Percentiles rank a stretch among this genome's conserved stretches.
Conservation (phyloP, 139 green algal species). For the Nannochloris sp. region DNA sequence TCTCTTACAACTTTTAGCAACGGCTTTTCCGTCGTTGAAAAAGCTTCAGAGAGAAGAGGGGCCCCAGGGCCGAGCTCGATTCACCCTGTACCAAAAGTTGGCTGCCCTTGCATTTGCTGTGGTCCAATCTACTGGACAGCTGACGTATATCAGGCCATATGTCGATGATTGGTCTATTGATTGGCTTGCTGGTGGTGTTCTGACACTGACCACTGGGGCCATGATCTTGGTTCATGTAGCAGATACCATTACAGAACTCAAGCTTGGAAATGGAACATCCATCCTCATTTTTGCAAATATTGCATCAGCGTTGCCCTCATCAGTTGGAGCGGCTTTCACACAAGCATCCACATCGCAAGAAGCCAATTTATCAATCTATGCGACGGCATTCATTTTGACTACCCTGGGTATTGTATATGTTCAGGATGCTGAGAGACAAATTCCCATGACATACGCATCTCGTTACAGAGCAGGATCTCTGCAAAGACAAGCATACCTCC, state of each 20-base stretch:
- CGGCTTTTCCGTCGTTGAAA: slow-evolving; percentile 81
- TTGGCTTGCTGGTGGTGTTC: slow-evolving; percentile 62
- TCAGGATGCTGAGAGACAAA: slow-evolving; percentile 91
- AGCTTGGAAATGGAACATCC: slow-evolving; percentile 97
- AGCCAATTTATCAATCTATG: slow-evolving; percentile 62
- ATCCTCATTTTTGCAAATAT: slow-evolving; percentile 98
- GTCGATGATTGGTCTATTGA: slow-evolving; percentile 71
- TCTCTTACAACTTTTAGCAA: slow-evolving; percentile 80
- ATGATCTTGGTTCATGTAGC: slow-evolving; percentile 72
- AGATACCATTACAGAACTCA: slow-evolving; percentile 88
- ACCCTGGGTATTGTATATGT: slow-evolving; percentile 97
- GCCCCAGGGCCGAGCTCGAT: slow-evolving; percentile 59
- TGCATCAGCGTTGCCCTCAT: slow-evolving; percentile 74
- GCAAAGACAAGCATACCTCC: slow-evolving; percentile 79
- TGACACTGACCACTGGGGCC: slow-evolving; percentile 73
- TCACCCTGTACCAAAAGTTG: slow-evolving; percentile 87
- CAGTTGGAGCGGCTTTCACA: slow-evolving; percentile 52
- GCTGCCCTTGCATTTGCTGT: slow-evolving; percentile 78
- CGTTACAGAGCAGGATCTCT: slow-evolving; percentile 63
- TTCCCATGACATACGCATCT: slow-evolving; percentile 94
- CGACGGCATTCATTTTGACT: slow-evolving; percentile 75
- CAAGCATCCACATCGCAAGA: slow-evolving; percentile 20
- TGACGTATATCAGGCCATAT: slow-evolving; percentile 79
- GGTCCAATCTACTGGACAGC: slow-evolving; percentile 81
- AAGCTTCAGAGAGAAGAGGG: slow-evolving; percentile 96